Percentiles rank a stretch among this genome's conserved stretches.
Conservation (phyloP, 768 basidiomycete genomes). For the Coprinopsis sp. region DNA sequence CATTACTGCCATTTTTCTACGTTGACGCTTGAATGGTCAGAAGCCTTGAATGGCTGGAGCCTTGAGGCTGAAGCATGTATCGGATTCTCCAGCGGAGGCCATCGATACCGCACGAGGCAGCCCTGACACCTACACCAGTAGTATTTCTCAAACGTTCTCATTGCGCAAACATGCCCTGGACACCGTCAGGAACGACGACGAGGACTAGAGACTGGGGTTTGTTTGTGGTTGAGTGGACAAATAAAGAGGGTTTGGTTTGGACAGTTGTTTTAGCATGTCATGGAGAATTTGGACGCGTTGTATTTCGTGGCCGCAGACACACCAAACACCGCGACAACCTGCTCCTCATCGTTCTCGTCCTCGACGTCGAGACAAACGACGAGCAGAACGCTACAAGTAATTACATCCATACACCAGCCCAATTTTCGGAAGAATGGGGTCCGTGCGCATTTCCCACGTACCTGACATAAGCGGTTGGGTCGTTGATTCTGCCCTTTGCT, state of each 20-base stretch:
- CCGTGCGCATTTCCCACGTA: conserved; percentile 67
- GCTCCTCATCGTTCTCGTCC: conserved; percentile 27
- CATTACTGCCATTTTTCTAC: too few relatives aligned
- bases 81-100: background rate
- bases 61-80: background rate
- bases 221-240: conserved; percentile 46
- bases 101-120: background rate
- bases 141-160: too few relatives aligned
- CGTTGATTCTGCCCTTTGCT: conserved; percentile 39
- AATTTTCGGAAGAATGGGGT: conserved; percentile 29
- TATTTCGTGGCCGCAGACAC: conserved; percentile 48
- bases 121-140: too few relatives aligned
- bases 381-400: too few relatives aligned
- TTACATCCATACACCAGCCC: too few relatives aligned
- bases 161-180: too few relatives aligned
- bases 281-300: conserved; percentile 70
- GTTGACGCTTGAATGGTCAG: too few relatives aligned
- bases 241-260: conserved; percentile 43
- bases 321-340: conserved; percentile 33
- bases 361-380: conserved; percentile 18
- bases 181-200: background rate
- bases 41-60: background rate
- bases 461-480: conserved; percentile 46
- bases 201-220: background rate
- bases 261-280: conserved; percentile 74